Conservation (phyloP, 768 basidiomycete genomes). For the Rhizopogon vesiculosus region DNA sequence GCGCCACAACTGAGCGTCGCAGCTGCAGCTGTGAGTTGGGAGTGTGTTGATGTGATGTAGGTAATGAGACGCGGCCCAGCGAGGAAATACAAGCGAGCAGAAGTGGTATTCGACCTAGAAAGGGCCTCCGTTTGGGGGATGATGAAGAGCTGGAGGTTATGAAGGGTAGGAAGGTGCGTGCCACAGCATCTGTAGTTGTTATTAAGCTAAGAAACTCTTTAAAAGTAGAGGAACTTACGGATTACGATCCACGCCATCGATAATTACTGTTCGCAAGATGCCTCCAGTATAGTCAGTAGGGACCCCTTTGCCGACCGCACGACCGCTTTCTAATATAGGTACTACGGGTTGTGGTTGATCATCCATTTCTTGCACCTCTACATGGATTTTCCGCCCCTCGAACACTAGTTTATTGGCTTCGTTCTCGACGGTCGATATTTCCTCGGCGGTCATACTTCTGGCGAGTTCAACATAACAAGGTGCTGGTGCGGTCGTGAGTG, state of each 20-base stretch:
- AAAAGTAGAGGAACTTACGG: conserved; percentile 43
- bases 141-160: conserved; percentile 69
- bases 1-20: conserved; percentile 64
- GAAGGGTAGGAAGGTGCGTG: conserved; percentile 77
- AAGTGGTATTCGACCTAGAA: conserved; percentile 54
- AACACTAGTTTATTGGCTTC: conserved; percentile 66
- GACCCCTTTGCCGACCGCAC: conserved; percentile 49
- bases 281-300: conserved; percentile 74
- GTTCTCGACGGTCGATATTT: conserved; percentile 56
- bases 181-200: conserved; percentile 60
- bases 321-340: conserved; percentile 39
- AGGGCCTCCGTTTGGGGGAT: conserved; percentile 65
- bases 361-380: conserved; percentile 73
- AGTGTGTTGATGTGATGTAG: conserved; percentile 56
- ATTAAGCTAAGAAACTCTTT: conserved; percentile 6
- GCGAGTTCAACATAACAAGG: conserved; percentile 78
- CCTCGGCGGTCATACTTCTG: conserved; percentile 57
- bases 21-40: conserved; percentile 49
- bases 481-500: conserved; percentile 60
- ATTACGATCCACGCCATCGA: conserved; percentile 78
- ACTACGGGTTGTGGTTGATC: conserved; percentile 26
- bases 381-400: conserved; percentile 59
- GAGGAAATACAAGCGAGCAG: conserved; percentile 76
- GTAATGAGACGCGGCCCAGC: conserved; percentile 72
- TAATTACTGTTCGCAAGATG: conserved; percentile 74